These are phyloP conservation scores for Colletotrichum tropicicola DNA, from an alignment of 2,329 filamentous ascomycete genomes.

Conservation along the genomic window DNA sequence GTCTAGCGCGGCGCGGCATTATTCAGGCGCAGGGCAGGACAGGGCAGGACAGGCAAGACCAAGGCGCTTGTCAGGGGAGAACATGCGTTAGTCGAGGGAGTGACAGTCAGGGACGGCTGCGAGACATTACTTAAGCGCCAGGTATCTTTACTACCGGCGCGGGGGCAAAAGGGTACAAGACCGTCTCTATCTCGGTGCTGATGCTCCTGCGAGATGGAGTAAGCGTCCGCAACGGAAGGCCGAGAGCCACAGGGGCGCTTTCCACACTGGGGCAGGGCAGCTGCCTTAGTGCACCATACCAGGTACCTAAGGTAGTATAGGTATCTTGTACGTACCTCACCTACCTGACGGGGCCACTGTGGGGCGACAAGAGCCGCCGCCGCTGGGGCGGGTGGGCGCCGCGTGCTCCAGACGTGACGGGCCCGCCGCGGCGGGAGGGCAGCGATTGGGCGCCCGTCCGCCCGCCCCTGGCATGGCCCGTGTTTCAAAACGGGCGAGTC, in stretches of 20 bases:
- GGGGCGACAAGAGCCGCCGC: slow-evolving; percentile 14
- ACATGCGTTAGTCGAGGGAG: slow-evolving; percentile 10
- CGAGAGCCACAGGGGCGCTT: no score
- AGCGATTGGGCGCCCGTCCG: slow-evolving; percentile 20
- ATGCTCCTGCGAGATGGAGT: neutral
- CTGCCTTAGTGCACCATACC: no score
- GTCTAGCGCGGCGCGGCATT: slow-evolving; percentile 4
- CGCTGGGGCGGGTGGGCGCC: slow-evolving; percentile 20
- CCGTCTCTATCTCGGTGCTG: neutral
- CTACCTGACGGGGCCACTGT: neutral
- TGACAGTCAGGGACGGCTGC: slow-evolving; percentile 6
- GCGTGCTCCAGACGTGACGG: slow-evolving; percentile 24
- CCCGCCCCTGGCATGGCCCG: slow-evolving; percentile 23
- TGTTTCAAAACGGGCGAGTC: slow-evolving; percentile 26
- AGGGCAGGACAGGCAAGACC: neutral
- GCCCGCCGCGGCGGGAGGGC: slow-evolving; percentile 15
- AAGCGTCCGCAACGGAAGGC: neutral
- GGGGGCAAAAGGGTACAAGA: neutral
- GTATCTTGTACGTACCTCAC: no score
- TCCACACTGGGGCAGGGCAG: no score
- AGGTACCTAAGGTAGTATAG: no score
- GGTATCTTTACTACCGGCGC: neutral
- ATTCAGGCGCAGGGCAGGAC: slow-evolving; percentile 12
- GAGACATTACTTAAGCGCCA: neutral
- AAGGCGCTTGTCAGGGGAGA: slow-evolving; percentile 15